Base-by-base conservation (phyloP, 176 grass and related monocot species). In the Bothriochloa decipiens region DNA sequence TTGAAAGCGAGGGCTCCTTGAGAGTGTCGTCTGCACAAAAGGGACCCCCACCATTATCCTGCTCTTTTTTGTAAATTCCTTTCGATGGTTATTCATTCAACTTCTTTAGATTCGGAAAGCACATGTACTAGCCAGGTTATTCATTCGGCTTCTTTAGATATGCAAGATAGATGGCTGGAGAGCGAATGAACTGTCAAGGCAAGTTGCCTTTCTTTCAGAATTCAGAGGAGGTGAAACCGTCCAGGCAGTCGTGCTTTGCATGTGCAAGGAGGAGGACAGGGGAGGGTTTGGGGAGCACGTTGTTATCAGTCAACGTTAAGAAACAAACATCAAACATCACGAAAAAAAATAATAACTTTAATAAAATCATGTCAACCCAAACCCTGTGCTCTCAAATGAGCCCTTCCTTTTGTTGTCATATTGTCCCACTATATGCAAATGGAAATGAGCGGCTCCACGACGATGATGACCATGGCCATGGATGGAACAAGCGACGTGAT, bases 221-320 rank as follows among this genome's bases (percentile, higher is more conserved):
- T 35, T 40, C 39, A 41, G 40, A 43, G 11, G 9, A 57, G 6
- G 2, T 43, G 43, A 6, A 15, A 39, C 11, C 6, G 11, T 5
- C 4, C 12, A 20, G 7, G 68, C 0, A 1, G 32, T 60, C 14
- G 14, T 60, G 80, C 25, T 32, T 3, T 16, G 23, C 67, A 35
- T 65, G 52, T 46, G 47, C n/a, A n/a, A n/a, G 47, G 4, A 17
- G 53, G 23, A 25, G 3, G 17, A n/a, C 18, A 20, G 4, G 17
- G 26, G 13, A 33, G 80, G 26, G 16, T 45, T 74, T 83, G 27
- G 55, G 68, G 46, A 43, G 68, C 80, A 42, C 52, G 67, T 71
- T 71, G 35, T 70, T 57, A 55, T 55, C 52, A 55, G 18, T 55
- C 52, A 22, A 55, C 47, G 47, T 6, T 50, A 16, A 50, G 16